Percentiles rank a stretch among this genome's conserved stretches.
These are phyloP conservation scores for Hirsutella minnesotensis DNA, from an alignment of 2,329 filamentous ascomycete genomes.

Conservation along the genomic window DNA sequence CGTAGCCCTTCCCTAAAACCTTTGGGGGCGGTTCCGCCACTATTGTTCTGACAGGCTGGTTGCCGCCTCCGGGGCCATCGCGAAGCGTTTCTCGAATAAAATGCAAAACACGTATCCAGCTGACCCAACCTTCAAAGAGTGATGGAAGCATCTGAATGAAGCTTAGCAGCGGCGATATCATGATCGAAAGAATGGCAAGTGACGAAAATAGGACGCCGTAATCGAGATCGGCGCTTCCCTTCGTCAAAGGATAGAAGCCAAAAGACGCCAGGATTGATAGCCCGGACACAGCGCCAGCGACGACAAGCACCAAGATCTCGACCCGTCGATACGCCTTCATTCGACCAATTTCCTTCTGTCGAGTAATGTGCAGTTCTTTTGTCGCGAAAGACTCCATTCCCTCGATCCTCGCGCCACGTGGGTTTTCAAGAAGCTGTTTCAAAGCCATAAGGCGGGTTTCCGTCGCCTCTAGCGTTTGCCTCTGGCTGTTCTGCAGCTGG, in stretches of 20 bases:
- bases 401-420: constrained; percentile 1
- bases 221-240: neutral
- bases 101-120: neutral
- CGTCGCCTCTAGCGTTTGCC: neutral
- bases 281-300: neutral
- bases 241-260: neutral
- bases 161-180: neutral
- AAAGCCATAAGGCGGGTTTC: neutral
- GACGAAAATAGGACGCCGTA: neutral
- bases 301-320: neutral
- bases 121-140: neutral
- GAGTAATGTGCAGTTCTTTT: neutral
- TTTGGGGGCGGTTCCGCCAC: neutral
- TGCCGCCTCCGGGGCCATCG: neutral
- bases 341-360: neutral
- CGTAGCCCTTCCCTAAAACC: neutral
- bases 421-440: neutral
- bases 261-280: neutral
- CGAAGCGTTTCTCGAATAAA: neutral
- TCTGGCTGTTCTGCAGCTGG: constrained; percentile 1
- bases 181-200: constrained; percentile 2
- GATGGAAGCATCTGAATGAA: constrained; percentile 1
- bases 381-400: neutral
- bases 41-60: neutral
- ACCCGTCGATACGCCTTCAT: neutral